Evolutionary conservation across 441 rosid genomes (phyloP).

Genomic region (Aquilaria agallochum): DNA sequence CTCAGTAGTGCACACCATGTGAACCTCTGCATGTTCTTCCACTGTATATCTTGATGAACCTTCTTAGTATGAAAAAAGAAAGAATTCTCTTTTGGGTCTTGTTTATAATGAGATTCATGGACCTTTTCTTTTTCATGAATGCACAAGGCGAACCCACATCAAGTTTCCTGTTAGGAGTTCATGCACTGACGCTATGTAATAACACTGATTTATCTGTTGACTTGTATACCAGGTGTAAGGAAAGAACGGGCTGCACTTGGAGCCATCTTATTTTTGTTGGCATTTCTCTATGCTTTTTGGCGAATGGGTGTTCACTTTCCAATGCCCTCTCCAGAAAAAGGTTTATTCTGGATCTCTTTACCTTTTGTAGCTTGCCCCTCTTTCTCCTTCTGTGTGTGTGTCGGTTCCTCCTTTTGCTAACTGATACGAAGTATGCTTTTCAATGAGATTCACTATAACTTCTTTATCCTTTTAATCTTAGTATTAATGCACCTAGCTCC

Average conservation of each 20-base stretch:
- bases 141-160: not conserved
- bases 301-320: conserved; percentile 99
- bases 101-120: no score
- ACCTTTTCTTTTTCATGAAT: not conserved
- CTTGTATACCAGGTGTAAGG: conserved; percentile 61
- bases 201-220: not conserved
- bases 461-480: not conserved
- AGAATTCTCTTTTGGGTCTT: no score
- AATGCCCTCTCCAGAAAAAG: conserved; percentile 96
- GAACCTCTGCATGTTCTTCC: no score
- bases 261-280: conserved; percentile 84
- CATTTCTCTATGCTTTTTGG: conserved; percentile 97
- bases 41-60: no score
- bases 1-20: no score
- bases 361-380: conserved; percentile 9
- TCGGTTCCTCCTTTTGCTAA: no score
- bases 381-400: conserved; percentile 2
- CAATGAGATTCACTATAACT: no score
- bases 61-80: no score
- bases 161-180: not conserved
- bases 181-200: not conserved
- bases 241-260: conserved; percentile 92
- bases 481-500: no score
- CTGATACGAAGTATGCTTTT: no score
- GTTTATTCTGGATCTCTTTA: conserved; percentile 26